phyloP scores from a whole-genome alignment of 2,329 filamentous ascomycete genomes.

The Trichoderma oligosporum region DNA sequence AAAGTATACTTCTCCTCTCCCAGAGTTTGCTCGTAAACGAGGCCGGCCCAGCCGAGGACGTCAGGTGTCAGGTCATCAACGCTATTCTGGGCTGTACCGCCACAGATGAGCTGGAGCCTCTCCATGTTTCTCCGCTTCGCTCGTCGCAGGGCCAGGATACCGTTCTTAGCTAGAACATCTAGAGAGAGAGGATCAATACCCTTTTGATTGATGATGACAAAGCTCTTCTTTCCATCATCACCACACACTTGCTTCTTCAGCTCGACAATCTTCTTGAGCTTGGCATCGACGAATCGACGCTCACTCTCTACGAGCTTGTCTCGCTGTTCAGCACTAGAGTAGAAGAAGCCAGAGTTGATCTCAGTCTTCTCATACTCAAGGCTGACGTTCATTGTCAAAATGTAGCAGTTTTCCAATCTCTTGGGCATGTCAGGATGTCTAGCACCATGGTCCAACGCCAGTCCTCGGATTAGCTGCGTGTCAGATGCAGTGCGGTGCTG shows the following conservation, averaged over 20 bases:
- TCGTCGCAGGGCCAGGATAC: conserved; percentile 87
- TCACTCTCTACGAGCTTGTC: conserved; percentile 98
- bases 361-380: conserved; percentile 99
- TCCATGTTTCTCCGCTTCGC: conserved; percentile 99
- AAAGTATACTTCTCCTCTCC: conserved; percentile 99
- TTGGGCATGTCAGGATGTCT: conserved; percentile 98
- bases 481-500: conserved; percentile 95
- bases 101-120: conserved; percentile 89
- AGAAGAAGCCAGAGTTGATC: conserved; percentile 99
- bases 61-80: conserved; percentile 89
- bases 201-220: conserved; percentile 99
- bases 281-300: conserved; percentile 90
- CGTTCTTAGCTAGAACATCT: conserved; percentile 96
- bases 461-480: conserved; percentile 88
- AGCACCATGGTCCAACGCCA: conserved; percentile 91
- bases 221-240: conserved; percentile 86
- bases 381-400: conserved; percentile 92
- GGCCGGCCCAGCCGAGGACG: conserved; percentile 89
- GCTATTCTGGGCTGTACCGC: conserved; percentile 88
- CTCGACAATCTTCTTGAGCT: conserved; percentile 95
- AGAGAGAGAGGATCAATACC: conserved; percentile 95
- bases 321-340: conserved; percentile 92
- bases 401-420: conserved; percentile 89
- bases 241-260: conserved; percentile 98
- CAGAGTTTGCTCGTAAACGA: conserved; percentile 94